Percentiles rank a stretch among this genome's conserved stretches.
These are phyloP conservation scores for Trichoderma asperelloides DNA, from an alignment of 495 filamentous ascomycete species.

Conservation along the genomic window DNA sequence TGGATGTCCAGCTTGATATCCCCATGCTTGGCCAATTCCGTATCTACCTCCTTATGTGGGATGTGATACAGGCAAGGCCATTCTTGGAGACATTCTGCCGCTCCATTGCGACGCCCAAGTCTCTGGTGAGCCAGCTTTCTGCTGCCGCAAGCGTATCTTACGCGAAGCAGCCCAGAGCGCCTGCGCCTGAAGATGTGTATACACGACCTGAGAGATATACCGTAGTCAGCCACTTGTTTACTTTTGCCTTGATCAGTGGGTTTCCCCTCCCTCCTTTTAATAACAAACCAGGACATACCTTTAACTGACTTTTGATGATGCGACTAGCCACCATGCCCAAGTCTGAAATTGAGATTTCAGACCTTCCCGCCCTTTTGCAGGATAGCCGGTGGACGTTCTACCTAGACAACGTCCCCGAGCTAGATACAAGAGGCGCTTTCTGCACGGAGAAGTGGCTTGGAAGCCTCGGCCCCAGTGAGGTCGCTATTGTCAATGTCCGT, in stretches of 20 bases:
- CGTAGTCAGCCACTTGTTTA: slow-evolving; percentile 48
- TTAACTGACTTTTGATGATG: slow-evolving; percentile 12
- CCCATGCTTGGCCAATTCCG: slow-evolving; percentile 61
- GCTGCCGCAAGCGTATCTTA: slow-evolving; percentile 44
- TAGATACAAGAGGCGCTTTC: slow-evolving; percentile 38
- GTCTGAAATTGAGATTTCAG: slow-evolving; percentile 48
- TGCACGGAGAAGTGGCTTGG: slow-evolving; percentile 58
- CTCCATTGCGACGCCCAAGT: slow-evolving; percentile 29
- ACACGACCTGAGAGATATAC: slow-evolving; percentile 53
- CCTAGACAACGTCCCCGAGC: slow-evolving; percentile 45
- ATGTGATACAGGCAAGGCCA: slow-evolving; percentile 38
- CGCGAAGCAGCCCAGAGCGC: slow-evolving; percentile 36
- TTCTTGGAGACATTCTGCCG: slow-evolving; percentile 49
- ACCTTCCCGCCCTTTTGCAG: slow-evolving; percentile 48
- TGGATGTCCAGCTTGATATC: slow-evolving; percentile 65
- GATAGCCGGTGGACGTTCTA: slow-evolving; percentile 62
- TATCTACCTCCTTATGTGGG: slow-evolving; percentile 53
- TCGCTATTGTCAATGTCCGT: slow-evolving; percentile 51
- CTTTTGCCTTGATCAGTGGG: slow-evolving; percentile 46
- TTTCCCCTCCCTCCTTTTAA: background rate
- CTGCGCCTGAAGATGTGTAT: slow-evolving; percentile 47
- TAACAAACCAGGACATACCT: background rate
- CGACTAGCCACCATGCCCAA: slow-evolving; percentile 44
- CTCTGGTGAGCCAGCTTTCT: slow-evolving; percentile 40
- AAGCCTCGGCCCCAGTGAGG: slow-evolving; percentile 37